Evolutionary conservation across 2,329 filamentous ascomycete genomes (phyloP), one percentile per base, ranked within the genome.

Genomic region (Aspergillus pseudotamarii): DNA sequence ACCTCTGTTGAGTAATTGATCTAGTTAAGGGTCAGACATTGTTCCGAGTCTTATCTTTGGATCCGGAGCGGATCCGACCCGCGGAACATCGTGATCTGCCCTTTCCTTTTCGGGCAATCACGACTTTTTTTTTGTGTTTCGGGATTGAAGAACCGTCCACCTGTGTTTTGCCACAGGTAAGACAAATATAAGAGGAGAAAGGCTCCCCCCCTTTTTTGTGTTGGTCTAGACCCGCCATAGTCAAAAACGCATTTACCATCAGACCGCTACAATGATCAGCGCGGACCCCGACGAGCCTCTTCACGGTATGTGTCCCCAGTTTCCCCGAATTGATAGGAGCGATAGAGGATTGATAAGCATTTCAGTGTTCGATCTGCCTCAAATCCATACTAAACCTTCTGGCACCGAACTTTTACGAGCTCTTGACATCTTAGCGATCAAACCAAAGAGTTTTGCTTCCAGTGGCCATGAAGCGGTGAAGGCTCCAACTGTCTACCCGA

Each of bases 341-440:
- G 64, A 65, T 66, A 70, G 67, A 70, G 65, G 58, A 63, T 73
- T 76, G 73, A 78, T 75, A 74, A 78, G 71, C 58, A 21, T 45
- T n/a, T 60, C 72, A 89, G 88, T 88, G 62, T 81, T 90, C 62
- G 91, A 94, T 73, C 86, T 97, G 30, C 92, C 93, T n/a, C 91
- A 93, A 72, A 84, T 94, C 66, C 92, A 93, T 84, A 86, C 90
- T 71, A 90, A 87, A 72, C 94, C 94, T 8, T 82, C 88, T 23
- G 89, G 87, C 63, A 79, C 82, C 36, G 82, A 85, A 5, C 83
- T 97, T 53, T 78, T 92, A 57, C 79, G 83, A 30, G 86, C 87
- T 30, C 86, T 97, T n/a, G 79, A 86, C 38, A 80, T 86, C 32
- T 84, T 97, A 41, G 85, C 87, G 63, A 80, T 90, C 41, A 84